Percentiles rank a stretch among this genome's conserved stretches.
These are phyloP conservation scores for Quillaja saponaria DNA, from an alignment of 306 rosid genomes.

Conservation along the genomic window DNA sequence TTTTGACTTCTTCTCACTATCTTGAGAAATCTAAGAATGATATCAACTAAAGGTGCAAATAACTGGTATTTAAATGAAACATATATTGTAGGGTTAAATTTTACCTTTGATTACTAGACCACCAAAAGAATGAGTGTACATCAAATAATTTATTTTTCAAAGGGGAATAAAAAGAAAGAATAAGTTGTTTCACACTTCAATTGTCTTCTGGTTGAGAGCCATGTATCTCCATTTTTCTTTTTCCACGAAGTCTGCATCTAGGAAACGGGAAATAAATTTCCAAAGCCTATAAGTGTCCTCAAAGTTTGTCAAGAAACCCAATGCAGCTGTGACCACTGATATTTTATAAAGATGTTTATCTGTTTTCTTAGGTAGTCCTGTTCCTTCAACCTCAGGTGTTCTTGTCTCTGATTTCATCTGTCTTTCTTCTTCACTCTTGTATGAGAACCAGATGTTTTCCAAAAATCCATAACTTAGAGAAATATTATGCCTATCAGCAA, in stretches of 20 bases:
- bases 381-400: conserved; percentile 26
- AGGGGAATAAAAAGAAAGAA: too few species aligned
- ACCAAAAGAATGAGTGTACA: too few species aligned
- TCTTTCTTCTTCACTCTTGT: conserved; percentile 50
- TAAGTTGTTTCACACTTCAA: conserved; percentile 71
- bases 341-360: conserved; percentile 28
- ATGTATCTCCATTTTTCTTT: conserved; percentile 89
- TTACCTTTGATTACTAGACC: too few species aligned
- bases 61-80: too few species aligned
- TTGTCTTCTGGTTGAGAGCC: conserved; percentile 71
- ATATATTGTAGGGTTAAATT: too few species aligned
- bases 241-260: conserved; percentile 90
- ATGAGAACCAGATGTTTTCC: conserved; percentile 42
- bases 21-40: too few species aligned
- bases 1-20: too few species aligned
- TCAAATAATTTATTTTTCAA: too few species aligned
- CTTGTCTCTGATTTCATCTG: conserved; percentile 42
- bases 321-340: conserved; percentile 46
- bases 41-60: too few species aligned
- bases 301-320: conserved; percentile 71
- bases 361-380: conserved; percentile 18
- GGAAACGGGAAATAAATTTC: conserved; percentile 72
- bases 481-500: conserved; percentile 68
- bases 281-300: conserved; percentile 73
- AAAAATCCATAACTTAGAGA: conserved; percentile 52